Percentiles rank a stretch among this genome's conserved stretches.
Conservation (phyloP, 441 rosid species). For the Bocquillonia castaneifolia region DNA sequence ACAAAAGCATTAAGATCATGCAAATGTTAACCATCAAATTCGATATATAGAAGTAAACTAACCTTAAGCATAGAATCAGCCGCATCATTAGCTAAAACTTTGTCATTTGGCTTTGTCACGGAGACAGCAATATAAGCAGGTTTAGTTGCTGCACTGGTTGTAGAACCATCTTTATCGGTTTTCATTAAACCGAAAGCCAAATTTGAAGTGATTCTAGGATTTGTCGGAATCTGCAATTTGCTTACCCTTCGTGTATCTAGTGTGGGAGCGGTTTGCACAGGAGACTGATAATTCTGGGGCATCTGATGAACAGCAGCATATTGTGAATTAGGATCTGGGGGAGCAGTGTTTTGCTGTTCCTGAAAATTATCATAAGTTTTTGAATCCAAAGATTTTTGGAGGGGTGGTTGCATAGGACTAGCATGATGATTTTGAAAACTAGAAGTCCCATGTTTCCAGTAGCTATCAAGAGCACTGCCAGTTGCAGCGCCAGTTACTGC, state of each 20-base stretch:
- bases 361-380: constrained; percentile 64
- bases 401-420: constrained; percentile 52
- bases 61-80: constrained; percentile 72
- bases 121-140: constrained; percentile 88
- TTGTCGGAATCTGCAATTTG: constrained; percentile 90
- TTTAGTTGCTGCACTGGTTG: constrained; percentile 37
- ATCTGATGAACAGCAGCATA: constrained; percentile 58
- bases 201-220: constrained; percentile 93
- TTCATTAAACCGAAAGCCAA: constrained; percentile 64
- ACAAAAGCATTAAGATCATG: not conserved
- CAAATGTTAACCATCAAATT: not conserved
- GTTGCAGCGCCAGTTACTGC: constrained; percentile 44
- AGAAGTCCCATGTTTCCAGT: constrained; percentile 62
- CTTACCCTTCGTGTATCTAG: constrained; percentile 61
- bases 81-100: constrained; percentile 38
- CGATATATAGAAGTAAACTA: constrained; percentile 25
- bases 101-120: constrained; percentile 57
- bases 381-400: constrained; percentile 57
- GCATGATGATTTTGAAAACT: constrained; percentile 58
- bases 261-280: constrained; percentile 45
- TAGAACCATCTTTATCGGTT: constrained; percentile 57
- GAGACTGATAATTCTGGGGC: constrained; percentile 48
- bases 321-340: constrained; percentile 62
- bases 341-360: constrained; percentile 59
- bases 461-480: constrained; percentile 57